These are phyloP conservation scores for Cyberlindnera xishuangbannaensis DNA, from an alignment of 805 yeast genomes.

Conservation along the genomic window DNA sequence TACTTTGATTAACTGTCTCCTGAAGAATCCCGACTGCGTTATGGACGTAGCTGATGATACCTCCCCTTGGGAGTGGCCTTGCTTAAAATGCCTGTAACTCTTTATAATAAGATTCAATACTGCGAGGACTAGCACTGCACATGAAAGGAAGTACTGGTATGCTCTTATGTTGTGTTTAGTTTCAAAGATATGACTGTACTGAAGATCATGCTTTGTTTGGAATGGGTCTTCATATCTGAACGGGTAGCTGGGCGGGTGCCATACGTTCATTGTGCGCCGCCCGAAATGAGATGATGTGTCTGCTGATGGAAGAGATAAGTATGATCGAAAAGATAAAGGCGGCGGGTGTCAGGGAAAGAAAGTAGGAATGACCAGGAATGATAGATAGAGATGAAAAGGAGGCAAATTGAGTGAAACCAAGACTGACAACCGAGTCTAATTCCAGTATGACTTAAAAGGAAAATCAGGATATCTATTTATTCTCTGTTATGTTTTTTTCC, in stretches of 20 bases:
- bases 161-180: conserved; percentile 18
- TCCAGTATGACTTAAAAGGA: too few relatives aligned
- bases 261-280: conserved; percentile 7
- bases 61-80: conserved; percentile 1
- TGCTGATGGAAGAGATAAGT: conserved; percentile 4
- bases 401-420: too few relatives aligned
- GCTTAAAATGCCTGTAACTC: neutral
- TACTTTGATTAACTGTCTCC: conserved; percentile 4
- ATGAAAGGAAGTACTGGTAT: conserved; percentile 18
- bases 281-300: too few relatives aligned
- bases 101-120: conserved; percentile 1
- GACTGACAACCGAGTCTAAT: too few relatives aligned
- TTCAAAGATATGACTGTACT: conserved; percentile 18
- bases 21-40: conserved; percentile 1
- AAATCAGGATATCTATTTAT: too few relatives aligned
- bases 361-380: neutral
- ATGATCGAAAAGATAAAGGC: conserved; percentile 2
- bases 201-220: conserved; percentile 14
- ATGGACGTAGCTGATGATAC: neutral
- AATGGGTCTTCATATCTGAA: conserved; percentile 22
- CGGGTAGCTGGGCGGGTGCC: conserved; percentile 11
- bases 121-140: conserved; percentile 1
- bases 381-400: too few relatives aligned
- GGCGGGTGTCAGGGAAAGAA: neutral
- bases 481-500: too few relatives aligned